These are phyloP conservation scores for Cruciata laevipes DNA, from an alignment of 257 asterid species.

Conservation along the genomic window DNA sequence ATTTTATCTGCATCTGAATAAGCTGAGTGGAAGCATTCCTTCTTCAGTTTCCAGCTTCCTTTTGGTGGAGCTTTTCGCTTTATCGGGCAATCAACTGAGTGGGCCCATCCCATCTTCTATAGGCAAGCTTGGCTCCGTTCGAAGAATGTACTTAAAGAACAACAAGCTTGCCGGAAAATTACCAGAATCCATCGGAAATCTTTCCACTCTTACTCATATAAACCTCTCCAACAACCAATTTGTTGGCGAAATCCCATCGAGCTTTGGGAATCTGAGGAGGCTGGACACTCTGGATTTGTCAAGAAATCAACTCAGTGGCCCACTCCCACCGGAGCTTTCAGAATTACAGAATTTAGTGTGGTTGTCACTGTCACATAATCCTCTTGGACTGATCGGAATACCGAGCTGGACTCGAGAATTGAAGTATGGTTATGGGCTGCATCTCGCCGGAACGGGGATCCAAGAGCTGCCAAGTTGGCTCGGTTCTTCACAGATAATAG, in stretches of 20 bases:
- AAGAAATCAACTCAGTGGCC: not conserved
- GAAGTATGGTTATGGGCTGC: not conserved
- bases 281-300: not conserved
- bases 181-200: not conserved
- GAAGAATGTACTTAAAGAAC: too few relatives aligned
- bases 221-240: not conserved
- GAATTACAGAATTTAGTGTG: not conserved
- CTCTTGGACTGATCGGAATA: not conserved
- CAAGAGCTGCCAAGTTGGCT: not conserved
- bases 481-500: not conserved
- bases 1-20: slow-evolving; percentile 16
- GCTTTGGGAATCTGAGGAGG: not conserved
- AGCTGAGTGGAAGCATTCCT: not conserved
- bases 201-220: not conserved
- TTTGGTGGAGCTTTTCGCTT: not conserved
- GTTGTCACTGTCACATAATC: not conserved
- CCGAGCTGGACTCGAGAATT: not conserved
- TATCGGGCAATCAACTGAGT: not conserved
- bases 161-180: not conserved
- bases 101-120: not conserved
- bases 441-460: not conserved
- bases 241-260: not conserved
- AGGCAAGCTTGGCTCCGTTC: not conserved
- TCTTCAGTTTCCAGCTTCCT: not conserved
- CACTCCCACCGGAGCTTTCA: not conserved